phyloP scores from a whole-genome alignment of 1,284 basidiomycete genomes.

The Caloboletus inedulis region DNA sequence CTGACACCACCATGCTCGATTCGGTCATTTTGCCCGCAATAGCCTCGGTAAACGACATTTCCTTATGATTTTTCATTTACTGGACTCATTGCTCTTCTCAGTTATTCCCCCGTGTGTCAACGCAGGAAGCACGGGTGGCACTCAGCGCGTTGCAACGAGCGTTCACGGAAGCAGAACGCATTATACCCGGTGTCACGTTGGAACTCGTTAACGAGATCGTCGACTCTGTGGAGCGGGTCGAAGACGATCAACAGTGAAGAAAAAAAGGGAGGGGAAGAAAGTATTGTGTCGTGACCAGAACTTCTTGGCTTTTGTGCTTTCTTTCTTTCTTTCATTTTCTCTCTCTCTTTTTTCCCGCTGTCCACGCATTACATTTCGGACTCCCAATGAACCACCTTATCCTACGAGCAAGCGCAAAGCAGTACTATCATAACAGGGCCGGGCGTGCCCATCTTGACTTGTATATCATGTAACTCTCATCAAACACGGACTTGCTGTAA shows the following conservation, averaged over 20 bases:
- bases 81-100: conserved; percentile 33
- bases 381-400: conserved; percentile 12
- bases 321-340: conserved; percentile 12
- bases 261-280: neutral
- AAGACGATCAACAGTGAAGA: conserved; percentile 49
- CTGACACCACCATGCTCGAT: conserved; percentile 87
- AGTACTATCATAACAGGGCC: conserved; percentile 19
- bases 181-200: conserved; percentile 80
- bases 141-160: conserved; percentile 83
- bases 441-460: conserved; percentile 15
- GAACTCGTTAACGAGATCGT: conserved; percentile 85
- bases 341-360: neutral
- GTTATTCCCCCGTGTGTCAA: conserved; percentile 86
- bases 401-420: conserved; percentile 15
- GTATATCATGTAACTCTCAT: conserved; percentile 23
- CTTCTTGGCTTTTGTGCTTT: conserved; percentile 14
- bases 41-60: conserved; percentile 64
- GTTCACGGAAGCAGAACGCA: conserved; percentile 88
- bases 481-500: conserved; percentile 2
- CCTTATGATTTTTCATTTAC: neutral
- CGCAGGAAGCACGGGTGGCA: conserved; percentile 81
- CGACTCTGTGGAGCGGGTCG: conserved; percentile 87
- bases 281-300: neutral
- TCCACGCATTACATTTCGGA: conserved; percentile 19
- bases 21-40: conserved; percentile 93